phyloP scores from a whole-genome alignment of 1,284 basidiomycete species.

The Marasmius tenuissimus region DNA sequence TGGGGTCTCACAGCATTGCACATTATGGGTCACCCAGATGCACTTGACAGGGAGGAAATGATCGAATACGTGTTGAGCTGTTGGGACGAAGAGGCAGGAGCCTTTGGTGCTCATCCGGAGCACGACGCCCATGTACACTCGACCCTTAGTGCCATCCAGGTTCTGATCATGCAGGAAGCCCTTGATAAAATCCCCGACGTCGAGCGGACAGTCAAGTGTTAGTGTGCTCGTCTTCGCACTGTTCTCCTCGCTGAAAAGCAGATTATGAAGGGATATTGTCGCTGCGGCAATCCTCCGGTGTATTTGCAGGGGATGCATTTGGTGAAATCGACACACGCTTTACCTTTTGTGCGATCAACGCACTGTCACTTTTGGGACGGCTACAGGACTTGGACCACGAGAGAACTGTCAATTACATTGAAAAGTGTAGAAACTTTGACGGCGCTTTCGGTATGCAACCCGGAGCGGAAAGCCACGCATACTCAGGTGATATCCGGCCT shows the following conservation, averaged over 20 bases:
- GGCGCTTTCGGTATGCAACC: constrained; percentile 87
- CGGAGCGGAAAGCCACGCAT: constrained; percentile 92
- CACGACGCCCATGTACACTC: constrained; percentile 92
- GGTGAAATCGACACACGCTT: constrained; percentile 95
- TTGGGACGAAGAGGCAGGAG: constrained; percentile 89
- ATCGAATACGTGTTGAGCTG: constrained; percentile 91
- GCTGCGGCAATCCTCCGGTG: constrained; percentile 82
- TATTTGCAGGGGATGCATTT: constrained; percentile 88
- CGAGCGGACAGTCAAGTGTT: constrained; percentile 76
- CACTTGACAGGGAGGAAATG: constrained; percentile 81
- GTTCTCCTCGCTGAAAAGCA: not conserved
- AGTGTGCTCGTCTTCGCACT: constrained; percentile 25
- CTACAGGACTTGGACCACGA: constrained; percentile 64
- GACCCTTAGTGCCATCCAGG: constrained; percentile 91
- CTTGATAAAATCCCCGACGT: constrained; percentile 67
- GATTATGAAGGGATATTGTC: constrained; percentile 69
- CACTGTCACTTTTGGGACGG: constrained; percentile 79
- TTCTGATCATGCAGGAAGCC: constrained; percentile 85
- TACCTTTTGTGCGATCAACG: constrained; percentile 82
- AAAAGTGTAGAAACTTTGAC: constrained; percentile 88
- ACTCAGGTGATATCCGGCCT: constrained; percentile 64
- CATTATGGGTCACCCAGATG: constrained; percentile 77
- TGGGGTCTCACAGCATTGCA: constrained; percentile 92
- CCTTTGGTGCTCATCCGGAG: constrained; percentile 88
- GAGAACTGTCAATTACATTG: constrained; percentile 73